phyloP scores from a whole-genome alignment of 345 rosid species.

The Geranium brycei region DNA sequence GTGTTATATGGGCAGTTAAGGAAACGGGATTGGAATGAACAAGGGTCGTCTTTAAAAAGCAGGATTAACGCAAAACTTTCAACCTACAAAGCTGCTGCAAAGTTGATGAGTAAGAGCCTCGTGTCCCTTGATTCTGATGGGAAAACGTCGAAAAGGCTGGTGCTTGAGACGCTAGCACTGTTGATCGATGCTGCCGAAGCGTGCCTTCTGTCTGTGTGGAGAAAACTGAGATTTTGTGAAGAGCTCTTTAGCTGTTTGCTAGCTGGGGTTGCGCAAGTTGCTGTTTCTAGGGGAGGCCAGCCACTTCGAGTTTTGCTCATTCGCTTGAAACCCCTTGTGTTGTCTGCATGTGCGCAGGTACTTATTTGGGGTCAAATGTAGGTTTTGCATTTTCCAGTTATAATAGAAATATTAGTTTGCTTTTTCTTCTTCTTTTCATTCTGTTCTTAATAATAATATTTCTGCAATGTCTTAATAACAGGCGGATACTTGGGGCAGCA shows the following conservation, averaged over 20 bases:
- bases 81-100: constrained; percentile 72
- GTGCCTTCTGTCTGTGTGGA: constrained; percentile 85
- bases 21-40: constrained; percentile 91
- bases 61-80: constrained; percentile 72
- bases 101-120: constrained; percentile 67
- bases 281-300: constrained; percentile 86
- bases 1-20: constrained; percentile 47
- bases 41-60: constrained; percentile 65
- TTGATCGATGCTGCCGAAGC: constrained; percentile 85
- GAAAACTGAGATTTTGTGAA: constrained; percentile 81
- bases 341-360: constrained; percentile 86
- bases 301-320: constrained; percentile 87
- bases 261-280: constrained; percentile 72
- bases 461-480: constrained; percentile 23
- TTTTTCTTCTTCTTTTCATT: constrained; percentile 2
- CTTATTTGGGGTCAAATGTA: constrained; percentile 1
- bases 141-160: constrained; percentile 73
- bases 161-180: constrained; percentile 75
- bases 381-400: too few relatives aligned
- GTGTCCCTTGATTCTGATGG: constrained; percentile 71
- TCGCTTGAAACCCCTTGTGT: constrained; percentile 81
- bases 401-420: constrained; percentile 2
- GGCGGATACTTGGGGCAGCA: constrained; percentile 73
- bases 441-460: constrained; percentile 1
- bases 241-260: constrained; percentile 76